These are phyloP conservation scores for Pseudisothecium myosuroides DNA, from an alignment of 225 moss, liverwort and hornwort species.

Conservation along the genomic window DNA sequence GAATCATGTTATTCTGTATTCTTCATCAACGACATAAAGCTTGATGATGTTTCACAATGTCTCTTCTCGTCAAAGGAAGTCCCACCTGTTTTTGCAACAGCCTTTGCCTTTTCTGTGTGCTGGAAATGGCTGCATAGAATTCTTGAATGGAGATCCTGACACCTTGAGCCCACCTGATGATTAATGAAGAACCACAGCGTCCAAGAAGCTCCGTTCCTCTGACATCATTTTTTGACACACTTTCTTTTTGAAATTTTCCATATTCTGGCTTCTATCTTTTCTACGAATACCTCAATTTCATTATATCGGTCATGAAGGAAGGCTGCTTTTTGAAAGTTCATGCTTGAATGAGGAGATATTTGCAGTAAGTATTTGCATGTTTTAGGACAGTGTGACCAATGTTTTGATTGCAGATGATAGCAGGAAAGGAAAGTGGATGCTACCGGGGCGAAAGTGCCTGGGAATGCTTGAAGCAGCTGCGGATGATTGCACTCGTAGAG, in stretches of 20 bases:
- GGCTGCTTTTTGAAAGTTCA: not conserved
- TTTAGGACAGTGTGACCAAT: not conserved
- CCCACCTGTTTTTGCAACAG: not conserved
- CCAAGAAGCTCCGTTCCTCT: not conserved
- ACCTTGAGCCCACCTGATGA: not conserved
- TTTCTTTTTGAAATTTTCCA: not conserved
- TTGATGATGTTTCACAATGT: not conserved
- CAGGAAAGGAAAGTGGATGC: not conserved
- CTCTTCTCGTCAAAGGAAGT: not conserved
- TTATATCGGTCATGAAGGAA: not conserved
- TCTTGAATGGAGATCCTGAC: not conserved
- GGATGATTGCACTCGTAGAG: not conserved
- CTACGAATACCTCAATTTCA: not conserved
- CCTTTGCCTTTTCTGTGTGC: not conserved
- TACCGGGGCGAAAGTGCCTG: not conserved
- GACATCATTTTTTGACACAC: too few species aligned
- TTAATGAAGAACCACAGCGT: not conserved
- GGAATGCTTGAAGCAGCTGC: not conserved
- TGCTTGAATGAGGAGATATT: not conserved
- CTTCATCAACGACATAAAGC: not conserved
- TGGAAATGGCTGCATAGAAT: not conserved
- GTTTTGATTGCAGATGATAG: not conserved
- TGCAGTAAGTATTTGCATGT: not conserved
- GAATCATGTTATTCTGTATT: not conserved
- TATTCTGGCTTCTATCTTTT: not conserved